Conservation (phyloP, 768 basidiomycete genomes). For the Baorangia bicolor region DNA sequence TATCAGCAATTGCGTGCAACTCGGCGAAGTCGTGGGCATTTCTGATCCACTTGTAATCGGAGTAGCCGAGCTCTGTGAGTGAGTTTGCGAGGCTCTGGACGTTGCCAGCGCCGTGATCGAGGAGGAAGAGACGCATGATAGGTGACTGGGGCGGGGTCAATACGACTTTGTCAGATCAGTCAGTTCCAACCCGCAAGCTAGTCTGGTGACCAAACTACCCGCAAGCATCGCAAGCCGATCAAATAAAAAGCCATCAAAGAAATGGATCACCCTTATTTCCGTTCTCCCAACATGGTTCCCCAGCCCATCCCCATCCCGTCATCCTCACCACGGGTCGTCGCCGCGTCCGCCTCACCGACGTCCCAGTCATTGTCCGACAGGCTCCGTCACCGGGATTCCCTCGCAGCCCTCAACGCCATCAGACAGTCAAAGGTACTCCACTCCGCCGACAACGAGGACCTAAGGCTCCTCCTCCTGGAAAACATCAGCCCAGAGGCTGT, state of each 20-base stretch:
- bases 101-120: slow-evolving; percentile 97
- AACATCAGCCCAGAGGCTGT: slow-evolving; percentile 95
- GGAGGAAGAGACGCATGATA: slow-evolving; percentile 72
- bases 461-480: slow-evolving; percentile 85
- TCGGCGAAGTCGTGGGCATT: slow-evolving; percentile 77
- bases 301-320: slow-evolving; percentile 45
- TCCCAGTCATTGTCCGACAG: slow-evolving; percentile 45
- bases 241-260: slow-evolving; percentile 2
- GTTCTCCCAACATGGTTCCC: slow-evolving; percentile 40
- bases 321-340: slow-evolving; percentile 34
- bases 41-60: slow-evolving; percentile 83
- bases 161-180: not conserved
- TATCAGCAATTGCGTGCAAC: slow-evolving; percentile 17
- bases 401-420: slow-evolving; percentile 35
- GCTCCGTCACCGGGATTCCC: slow-evolving; percentile 39
- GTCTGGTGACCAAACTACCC: no score
- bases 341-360: slow-evolving; percentile 55
- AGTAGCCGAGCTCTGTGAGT: slow-evolving; percentile 75
- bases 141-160: not conserved
- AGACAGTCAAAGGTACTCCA: slow-evolving; percentile 72
- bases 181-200: no score
- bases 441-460: slow-evolving; percentile 76
- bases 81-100: slow-evolving; percentile 94
- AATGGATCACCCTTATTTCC: slow-evolving; percentile 18
- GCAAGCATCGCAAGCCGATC: not conserved